These are phyloP conservation scores for Corymbia maculata DNA, from an alignment of 345 rosid genomes.

Conservation along the genomic window DNA sequence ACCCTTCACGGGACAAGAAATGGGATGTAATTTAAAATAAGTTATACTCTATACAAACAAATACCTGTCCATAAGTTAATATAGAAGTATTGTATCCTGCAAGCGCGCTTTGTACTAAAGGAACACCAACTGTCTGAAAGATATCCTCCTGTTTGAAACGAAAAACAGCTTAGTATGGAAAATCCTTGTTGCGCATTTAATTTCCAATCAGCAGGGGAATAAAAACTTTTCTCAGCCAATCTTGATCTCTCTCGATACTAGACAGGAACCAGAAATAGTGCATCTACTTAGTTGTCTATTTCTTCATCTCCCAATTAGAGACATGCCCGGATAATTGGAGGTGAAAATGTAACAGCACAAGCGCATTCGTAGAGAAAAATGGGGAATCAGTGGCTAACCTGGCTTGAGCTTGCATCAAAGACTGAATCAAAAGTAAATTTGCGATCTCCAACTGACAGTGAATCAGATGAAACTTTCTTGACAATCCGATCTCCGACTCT, in stretches of 20 bases:
- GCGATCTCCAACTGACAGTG: slow-evolving; percentile 51
- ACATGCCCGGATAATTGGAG: background rate
- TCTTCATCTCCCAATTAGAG: background rate
- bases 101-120: slow-evolving; percentile 70
- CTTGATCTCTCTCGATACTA: background rate
- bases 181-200: background rate
- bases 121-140: slow-evolving; percentile 68
- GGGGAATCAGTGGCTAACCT: slow-evolving; percentile 33
- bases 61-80: slow-evolving; percentile 92
- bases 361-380: background rate
- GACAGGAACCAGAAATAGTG: background rate
- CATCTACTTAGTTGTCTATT: background rate
- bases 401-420: slow-evolving; percentile 62
- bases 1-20: background rate
- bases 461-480: slow-evolving; percentile 48
- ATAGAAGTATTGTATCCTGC: slow-evolving; percentile 83
- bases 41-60: background rate
- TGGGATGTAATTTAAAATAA: background rate
- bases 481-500: slow-evolving; percentile 28
- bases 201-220: background rate
- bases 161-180: background rate
- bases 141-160: slow-evolving; percentile 49
- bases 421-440: slow-evolving; percentile 69
- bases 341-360: background rate
- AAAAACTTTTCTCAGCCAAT: background rate